phyloP scores from a whole-genome alignment of 179 eudicot genomes.

The Spergularia azorica region DNA sequence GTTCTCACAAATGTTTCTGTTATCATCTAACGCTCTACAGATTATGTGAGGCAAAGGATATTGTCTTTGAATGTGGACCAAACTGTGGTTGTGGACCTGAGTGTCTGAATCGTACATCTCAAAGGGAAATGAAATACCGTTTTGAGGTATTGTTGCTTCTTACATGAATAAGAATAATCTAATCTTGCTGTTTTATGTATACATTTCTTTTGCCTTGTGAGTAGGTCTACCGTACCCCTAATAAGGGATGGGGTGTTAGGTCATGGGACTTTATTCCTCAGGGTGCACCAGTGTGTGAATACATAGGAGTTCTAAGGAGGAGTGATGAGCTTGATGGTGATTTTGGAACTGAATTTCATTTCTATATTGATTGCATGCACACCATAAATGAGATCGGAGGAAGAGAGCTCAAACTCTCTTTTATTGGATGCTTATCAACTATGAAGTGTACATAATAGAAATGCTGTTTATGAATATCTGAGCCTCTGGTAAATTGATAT shows the following conservation, averaged over 20 bases:
- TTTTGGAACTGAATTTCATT: conserved; percentile 43
- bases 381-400: conserved; percentile 53
- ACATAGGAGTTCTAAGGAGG: conserved; percentile 49
- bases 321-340: conserved; percentile 44
- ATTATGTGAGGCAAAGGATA: conserved; percentile 46
- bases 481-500: neutral
- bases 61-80: conserved; percentile 70
- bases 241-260: conserved; percentile 62
- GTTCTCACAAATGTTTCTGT: neutral
- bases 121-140: conserved; percentile 44
- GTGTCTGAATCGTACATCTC: conserved; percentile 56
- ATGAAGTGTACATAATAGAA: neutral
- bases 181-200: conserved; percentile 1
- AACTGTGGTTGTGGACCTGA: conserved; percentile 51
- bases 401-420: conserved; percentile 35
- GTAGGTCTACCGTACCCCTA: conserved; percentile 51
- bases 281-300: conserved; percentile 59
- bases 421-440: neutral
- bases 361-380: conserved; percentile 60
- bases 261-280: conserved; percentile 52
- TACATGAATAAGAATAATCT: neutral
- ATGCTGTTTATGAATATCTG: neutral
- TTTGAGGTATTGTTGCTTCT: conserved; percentile 44
- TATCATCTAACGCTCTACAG: conserved; percentile 20
- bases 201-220: neutral